phyloP scores from a whole-genome alignment of 2,329 filamentous ascomycete species.

The Talaromyces verruculosus region DNA sequence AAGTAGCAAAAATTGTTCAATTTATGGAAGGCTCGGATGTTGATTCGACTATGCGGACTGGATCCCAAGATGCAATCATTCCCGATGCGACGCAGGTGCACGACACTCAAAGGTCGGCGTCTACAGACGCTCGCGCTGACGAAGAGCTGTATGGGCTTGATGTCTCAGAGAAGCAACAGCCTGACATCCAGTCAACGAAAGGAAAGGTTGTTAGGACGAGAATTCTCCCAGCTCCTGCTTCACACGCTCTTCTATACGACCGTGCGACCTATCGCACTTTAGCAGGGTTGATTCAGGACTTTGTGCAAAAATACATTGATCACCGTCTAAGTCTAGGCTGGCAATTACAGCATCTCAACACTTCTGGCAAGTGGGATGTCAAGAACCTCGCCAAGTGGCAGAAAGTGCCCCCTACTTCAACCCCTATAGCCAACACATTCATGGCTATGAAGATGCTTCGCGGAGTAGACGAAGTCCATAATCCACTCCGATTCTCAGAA shows the following conservation, averaged over 20 bases:
- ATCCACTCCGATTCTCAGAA: slow-evolving; percentile 68
- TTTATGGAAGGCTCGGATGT: slow-evolving; percentile 36
- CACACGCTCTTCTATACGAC: slow-evolving; percentile 81
- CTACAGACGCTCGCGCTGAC: slow-evolving; percentile 26
- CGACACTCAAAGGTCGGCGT: slow-evolving; percentile 25
- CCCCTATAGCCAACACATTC: slow-evolving; percentile 75
- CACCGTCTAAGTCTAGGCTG: slow-evolving; percentile 77
- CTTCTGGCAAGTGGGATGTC: slow-evolving; percentile 94
- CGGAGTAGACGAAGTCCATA: slow-evolving; percentile 81
- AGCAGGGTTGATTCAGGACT: slow-evolving; percentile 78
- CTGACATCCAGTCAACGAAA: slow-evolving; percentile 25
- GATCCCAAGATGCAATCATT: slow-evolving; percentile 28
- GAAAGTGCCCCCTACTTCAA: slow-evolving; percentile 72
- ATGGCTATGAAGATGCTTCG: slow-evolving; percentile 90
- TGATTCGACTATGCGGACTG: slow-evolving; percentile 30
- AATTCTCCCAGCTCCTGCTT: slow-evolving; percentile 72
- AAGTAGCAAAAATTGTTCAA: slow-evolving; percentile 66
- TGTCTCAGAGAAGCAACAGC: slow-evolving; percentile 2
- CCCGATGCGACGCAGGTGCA: slow-evolving; percentile 35
- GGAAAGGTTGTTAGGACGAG: slow-evolving; percentile 61
- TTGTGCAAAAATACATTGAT: slow-evolving; percentile 73
- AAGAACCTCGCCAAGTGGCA: slow-evolving; percentile 95
- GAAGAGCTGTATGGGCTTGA: slow-evolving; percentile 33
- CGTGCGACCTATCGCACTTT: slow-evolving; percentile 72
- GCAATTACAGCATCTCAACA: slow-evolving; percentile 86